Conservation (phyloP, 768 basidiomycete species). For the Boletus rex-veris region DNA sequence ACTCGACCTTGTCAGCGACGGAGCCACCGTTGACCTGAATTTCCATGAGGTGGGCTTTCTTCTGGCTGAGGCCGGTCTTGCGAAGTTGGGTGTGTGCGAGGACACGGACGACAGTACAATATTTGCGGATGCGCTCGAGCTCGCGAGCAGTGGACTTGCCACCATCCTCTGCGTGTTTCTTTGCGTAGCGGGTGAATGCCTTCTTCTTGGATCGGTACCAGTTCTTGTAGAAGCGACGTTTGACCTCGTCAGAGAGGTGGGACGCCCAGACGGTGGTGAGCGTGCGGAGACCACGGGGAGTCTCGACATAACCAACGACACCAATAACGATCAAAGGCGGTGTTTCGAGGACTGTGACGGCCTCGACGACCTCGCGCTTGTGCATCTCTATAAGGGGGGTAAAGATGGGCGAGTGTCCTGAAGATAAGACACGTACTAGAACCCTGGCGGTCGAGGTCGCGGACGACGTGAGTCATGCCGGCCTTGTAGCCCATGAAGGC, state of each 20-base stretch:
- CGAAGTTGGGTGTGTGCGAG: slow-evolving; percentile 98
- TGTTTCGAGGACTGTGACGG: slow-evolving; percentile 93
- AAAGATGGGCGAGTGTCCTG: neutral
- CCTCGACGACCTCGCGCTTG: slow-evolving; percentile 99
- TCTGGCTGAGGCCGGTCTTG: slow-evolving; percentile 96
- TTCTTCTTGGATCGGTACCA: slow-evolving; percentile 99
- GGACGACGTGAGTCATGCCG: slow-evolving; percentile 99
- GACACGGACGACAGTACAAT: slow-evolving; percentile 99
- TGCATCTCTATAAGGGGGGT: slow-evolving; percentile 82
- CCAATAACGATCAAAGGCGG: slow-evolving; percentile 96
- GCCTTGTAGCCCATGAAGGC: slow-evolving; percentile 99
- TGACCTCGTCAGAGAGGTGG: slow-evolving; percentile 96
- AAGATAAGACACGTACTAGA: slow-evolving; percentile 69
- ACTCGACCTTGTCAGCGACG: slow-evolving; percentile 96
- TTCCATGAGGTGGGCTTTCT: slow-evolving; percentile 99
- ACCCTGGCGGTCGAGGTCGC: slow-evolving; percentile 98
- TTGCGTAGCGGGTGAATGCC: slow-evolving; percentile 99
- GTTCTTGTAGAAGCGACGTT: slow-evolving; percentile 99
- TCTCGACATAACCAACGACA: slow-evolving; percentile 99
- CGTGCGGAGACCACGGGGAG: slow-evolving; percentile 96
- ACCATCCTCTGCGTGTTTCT: slow-evolving; percentile 95
- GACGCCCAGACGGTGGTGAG: slow-evolving; percentile 99
- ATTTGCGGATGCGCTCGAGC: slow-evolving; percentile 99
- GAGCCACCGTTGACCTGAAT: slow-evolving; percentile 99
- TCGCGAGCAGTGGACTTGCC: slow-evolving; percentile 92